phyloP scores from a whole-genome alignment of 208 protist genomes.

The Leishmania major region DNA sequence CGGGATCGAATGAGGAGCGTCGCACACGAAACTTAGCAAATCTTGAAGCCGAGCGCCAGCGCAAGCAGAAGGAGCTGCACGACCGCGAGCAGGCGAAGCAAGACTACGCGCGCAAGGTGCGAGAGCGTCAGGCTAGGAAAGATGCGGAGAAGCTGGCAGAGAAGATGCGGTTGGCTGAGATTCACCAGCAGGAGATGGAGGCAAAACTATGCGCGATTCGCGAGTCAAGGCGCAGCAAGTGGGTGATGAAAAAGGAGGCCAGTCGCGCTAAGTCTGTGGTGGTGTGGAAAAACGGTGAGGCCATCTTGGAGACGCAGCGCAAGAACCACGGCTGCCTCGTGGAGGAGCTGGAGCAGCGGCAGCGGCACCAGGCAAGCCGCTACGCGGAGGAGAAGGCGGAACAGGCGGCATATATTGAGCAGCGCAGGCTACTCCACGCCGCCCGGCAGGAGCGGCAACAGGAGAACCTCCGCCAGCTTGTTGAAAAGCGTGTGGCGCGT shows the following conservation, averaged over 20 bases:
- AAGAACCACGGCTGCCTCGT: conserved; percentile 58
- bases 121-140: conserved; percentile 31
- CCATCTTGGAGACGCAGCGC: conserved; percentile 37
- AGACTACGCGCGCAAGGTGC: conserved; percentile 40
- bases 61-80: conserved; percentile 49
- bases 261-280: conserved; percentile 46
- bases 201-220: conserved; percentile 48
- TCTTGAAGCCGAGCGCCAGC: conserved; percentile 50
- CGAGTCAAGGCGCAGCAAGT: conserved; percentile 41
- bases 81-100: conserved; percentile 41
- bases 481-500: conserved; percentile 59
- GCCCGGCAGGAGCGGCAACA: conserved; percentile 50
- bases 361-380: conserved; percentile 52
- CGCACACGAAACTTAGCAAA: conserved; percentile 44
- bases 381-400: conserved; percentile 62
- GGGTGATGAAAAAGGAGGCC: conserved; percentile 37
- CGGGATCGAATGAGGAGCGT: conserved; percentile 43
- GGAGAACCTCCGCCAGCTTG: conserved; percentile 38
- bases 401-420: conserved; percentile 47
- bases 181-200: conserved; percentile 47
- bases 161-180: conserved; percentile 32
- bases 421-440: conserved; percentile 35
- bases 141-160: conserved; percentile 37
- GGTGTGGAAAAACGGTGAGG: conserved; percentile 47
- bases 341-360: conserved; percentile 53